phyloP scores from a whole-genome alignment of 805 yeast species.

The Zygoascus tannicola region DNA sequence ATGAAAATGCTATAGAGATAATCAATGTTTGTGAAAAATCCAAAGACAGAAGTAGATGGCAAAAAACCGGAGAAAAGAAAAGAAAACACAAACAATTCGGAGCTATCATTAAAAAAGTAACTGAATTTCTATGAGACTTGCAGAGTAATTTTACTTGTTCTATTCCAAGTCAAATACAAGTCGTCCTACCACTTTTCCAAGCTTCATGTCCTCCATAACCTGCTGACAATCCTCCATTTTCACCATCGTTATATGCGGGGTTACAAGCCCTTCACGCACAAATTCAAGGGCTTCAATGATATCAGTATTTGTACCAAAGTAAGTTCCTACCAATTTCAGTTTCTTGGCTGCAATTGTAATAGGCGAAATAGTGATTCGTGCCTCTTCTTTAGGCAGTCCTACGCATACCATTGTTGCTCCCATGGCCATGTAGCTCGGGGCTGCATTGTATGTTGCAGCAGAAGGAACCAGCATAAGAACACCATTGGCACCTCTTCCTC shows the following conservation, averaged over 20 bases:
- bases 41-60: too few relatives aligned
- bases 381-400: constrained; percentile 18
- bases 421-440: constrained; percentile 16
- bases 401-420: constrained; percentile 20
- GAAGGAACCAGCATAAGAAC: constrained; percentile 17
- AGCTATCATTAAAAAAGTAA: too few relatives aligned
- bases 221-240: constrained; percentile 10
- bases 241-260: constrained; percentile 15
- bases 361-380: constrained; percentile 12
- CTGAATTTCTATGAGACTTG: too few relatives aligned
- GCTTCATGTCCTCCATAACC: constrained; percentile 14
- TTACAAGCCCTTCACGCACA: constrained; percentile 16
- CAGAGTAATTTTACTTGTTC: too few relatives aligned
- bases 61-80: too few relatives aligned
- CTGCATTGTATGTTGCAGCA: constrained; percentile 14
- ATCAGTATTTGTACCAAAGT: constrained; percentile 22
- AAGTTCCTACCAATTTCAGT: constrained; percentile 18
- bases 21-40: too few relatives aligned
- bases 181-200: constrained; percentile 18
- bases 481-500: constrained; percentile 21
- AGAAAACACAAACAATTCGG: too few relatives aligned
- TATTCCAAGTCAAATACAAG: constrained; percentile 16
- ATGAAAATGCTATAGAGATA: too few relatives aligned
- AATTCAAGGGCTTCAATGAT: constrained; percentile 20
- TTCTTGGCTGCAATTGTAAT: constrained; percentile 10